Base-by-base conservation (phyloP, 2,329 filamentous ascomycete species). In the Grosmannia clavigera region DNA sequence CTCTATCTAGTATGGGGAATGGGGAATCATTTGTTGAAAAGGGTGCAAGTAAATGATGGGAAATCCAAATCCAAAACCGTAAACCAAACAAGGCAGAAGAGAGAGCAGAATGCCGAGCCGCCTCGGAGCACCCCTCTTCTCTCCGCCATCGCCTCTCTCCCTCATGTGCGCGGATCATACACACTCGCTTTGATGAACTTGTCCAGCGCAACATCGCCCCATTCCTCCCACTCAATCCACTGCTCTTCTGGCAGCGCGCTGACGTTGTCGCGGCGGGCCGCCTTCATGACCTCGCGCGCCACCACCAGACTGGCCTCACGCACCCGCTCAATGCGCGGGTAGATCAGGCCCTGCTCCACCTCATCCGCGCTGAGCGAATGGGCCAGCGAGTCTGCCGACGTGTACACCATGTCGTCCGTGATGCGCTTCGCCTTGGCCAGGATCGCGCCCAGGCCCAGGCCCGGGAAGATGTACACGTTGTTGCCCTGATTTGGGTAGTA, bases 361-460 rank as follows among this genome's bases (percentile, higher is more conserved):
- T 99, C 94, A 63, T 94, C 86, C 48, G 84, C 79, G 64, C 87
- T 91, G 63, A 99, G 81, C 40, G 87, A 85, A 61, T 84, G 84
- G 19, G 90, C 83, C 25, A 97, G 82, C 5, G 90, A 87, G 50
- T 87, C 86, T 33, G 90, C 94, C 38, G 92, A 92, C 57, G 88
- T 91, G 76, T 97, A 97, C 70, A 99, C 91, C 94, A 99, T 99
- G 73, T 87, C 84, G 72, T 96, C 90, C 5, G 92, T 97, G 66
- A 97, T 81, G 67, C 85, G 85, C 65, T 88, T 85, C 14, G 91
- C 83, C 79, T 96, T 95, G 75, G 87, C 86, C 56, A 97, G 82
- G 70, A 97, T 96, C 65, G 92, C 88, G 63, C 92, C 94, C 35
- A 97, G 84, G 61, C 94, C 94, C 62, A 97, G 88, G 69, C 92